Base-by-base conservation (phyloP, 78 protist species). In the Parvularia atlantis region DNA sequence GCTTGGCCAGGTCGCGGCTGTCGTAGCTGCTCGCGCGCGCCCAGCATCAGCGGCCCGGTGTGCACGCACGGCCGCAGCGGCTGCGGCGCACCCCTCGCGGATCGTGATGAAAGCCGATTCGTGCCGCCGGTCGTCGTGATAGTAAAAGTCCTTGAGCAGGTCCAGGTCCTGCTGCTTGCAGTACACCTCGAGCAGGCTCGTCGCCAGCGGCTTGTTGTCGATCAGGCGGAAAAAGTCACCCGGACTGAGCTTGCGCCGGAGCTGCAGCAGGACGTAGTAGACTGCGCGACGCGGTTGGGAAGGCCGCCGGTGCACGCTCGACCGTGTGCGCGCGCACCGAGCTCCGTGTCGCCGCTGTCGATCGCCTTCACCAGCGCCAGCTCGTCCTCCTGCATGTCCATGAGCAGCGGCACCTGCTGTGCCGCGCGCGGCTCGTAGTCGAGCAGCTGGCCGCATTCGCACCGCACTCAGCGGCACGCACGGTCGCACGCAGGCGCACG, bases 351-450 rank as follows among this genome's bases (percentile, higher is more conserved):
- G 46, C 92, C 91, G 31, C 80, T 62, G 28, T 73, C 77, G 33
- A 89, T 70, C n/a, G n/a, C n/a, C 66, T 92, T 87, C 36, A 24
- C 43, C 24, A 92, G 72, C 4, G 96, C 94, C 30, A 61, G 53
- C 20, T 82, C 78, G 40, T 71, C 61, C 30, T 81, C 81, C 19
- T 64, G 43, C 89, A 90, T 88, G 28, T 50, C 53, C 39, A 92
- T 35, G 16, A 92, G 73, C 33, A 89, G 90, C 24, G 93, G 90
- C 33, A 92, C 92, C 62, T 90, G 93, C 22, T 77, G 82, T 1
- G 84, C 89, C 2, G 92, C 89, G 16, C 64, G 43, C n/a, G 92
- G 91, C 66, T 91, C 96, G 57, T 77, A 44, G 19, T 91, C 92
- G 37, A 91, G 74, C 26, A 91, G 67, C 61, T 75, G n/a, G 2